phyloP scores from a whole-genome alignment of 192 early-diverging fungal genomes.

The Dimargaris cristalligena region DNA sequence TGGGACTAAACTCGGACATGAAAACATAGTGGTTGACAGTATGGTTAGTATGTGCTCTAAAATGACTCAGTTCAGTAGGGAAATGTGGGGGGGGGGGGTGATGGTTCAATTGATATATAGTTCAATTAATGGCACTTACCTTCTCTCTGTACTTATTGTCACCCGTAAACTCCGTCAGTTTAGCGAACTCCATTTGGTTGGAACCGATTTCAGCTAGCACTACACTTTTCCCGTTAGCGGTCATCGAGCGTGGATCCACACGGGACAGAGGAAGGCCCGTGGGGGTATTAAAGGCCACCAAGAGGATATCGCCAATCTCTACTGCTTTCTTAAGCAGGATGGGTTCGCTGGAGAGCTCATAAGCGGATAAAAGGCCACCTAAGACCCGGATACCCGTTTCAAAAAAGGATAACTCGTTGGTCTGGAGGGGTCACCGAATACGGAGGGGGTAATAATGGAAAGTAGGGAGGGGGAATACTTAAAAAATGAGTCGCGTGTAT shows the following conservation, averaged over 20 bases:
- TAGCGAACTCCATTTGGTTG: constrained; percentile 75
- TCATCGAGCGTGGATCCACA: constrained; percentile 35
- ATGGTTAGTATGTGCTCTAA: too few relatives aligned
- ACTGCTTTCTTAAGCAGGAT: constrained; percentile 49
- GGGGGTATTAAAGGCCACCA: constrained; percentile 47
- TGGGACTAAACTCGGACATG: too few relatives aligned
- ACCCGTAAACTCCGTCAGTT: constrained; percentile 56
- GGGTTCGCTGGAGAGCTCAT: constrained; percentile 52
- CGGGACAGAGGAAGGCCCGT: constrained; percentile 47
- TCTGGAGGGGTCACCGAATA: constrained; percentile 7
- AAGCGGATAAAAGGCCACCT: constrained; percentile 67
- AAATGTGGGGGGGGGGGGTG: too few relatives aligned
- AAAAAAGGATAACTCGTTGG: constrained; percentile 41
- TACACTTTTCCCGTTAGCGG: constrained; percentile 19
- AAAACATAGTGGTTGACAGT: too few relatives aligned
- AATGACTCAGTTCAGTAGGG: too few relatives aligned
- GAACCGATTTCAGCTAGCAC: constrained; percentile 62
- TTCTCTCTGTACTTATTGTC: constrained; percentile 49
- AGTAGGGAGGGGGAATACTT: background rate
- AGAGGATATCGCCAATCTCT: constrained; percentile 56
- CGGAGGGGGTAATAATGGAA: background rate
- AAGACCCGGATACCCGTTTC: constrained; percentile 78
- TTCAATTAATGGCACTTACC: background rate
- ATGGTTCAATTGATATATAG: too few relatives aligned
- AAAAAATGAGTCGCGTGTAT: too few relatives aligned